Conservation (phyloP, 2,329 filamentous ascomycete species). For the Cytospora piceicola region DNA sequence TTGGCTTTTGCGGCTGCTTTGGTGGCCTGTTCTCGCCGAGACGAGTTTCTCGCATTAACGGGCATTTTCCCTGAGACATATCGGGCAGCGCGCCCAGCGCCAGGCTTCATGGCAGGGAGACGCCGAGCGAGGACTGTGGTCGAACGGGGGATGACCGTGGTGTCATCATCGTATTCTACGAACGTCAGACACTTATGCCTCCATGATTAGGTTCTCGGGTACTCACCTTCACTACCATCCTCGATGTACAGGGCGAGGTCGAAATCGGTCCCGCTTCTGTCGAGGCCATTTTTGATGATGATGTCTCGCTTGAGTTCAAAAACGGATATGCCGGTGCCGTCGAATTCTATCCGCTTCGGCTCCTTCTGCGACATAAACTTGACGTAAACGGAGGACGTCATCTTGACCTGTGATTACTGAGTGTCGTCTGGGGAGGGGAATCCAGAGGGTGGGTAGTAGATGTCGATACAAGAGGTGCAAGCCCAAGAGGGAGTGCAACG, state of each 20-base stretch:
- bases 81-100: constrained; percentile 86
- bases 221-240: constrained; percentile 85
- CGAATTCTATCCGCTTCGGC: constrained; percentile 90
- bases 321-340: constrained; percentile 96
- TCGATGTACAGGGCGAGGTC: constrained; percentile 94
- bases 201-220: constrained; percentile 4
- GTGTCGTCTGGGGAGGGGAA: constrained; percentile 4
- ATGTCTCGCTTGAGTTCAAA: constrained; percentile 99
- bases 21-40: constrained; percentile 65
- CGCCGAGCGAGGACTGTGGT: constrained; percentile 91
- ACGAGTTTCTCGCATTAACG: constrained; percentile 78
- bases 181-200: constrained; percentile 5
- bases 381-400: constrained; percentile 99
- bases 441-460: constrained; percentile 9
- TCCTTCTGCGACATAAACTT: constrained; percentile 99
- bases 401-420: constrained; percentile 50
- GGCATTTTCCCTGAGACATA: constrained; percentile 98
- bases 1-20: constrained; percentile 60
- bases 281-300: constrained; percentile 89
- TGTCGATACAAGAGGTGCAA: constrained; percentile 21
- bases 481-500: constrained; percentile 12
- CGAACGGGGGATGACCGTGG: constrained; percentile 92
- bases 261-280: constrained; percentile 88
- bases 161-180: constrained; percentile 95
- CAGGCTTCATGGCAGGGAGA: constrained; percentile 80